phyloP scores from a whole-genome alignment of 2,329 filamentous ascomycete genomes.

The Penicillium sp. region DNA sequence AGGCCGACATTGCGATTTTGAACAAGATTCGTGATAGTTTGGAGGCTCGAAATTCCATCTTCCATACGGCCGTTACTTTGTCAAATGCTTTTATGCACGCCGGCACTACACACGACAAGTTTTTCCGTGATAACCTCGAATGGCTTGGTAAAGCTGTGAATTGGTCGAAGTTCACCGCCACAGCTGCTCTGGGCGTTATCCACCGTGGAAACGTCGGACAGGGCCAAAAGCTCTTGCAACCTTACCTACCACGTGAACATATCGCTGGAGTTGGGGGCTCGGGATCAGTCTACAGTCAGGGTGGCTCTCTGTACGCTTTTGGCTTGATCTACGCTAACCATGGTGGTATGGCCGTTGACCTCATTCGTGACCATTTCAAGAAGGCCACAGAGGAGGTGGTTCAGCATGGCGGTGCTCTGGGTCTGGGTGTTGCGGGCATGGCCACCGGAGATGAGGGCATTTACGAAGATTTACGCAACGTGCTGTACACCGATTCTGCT shows the following conservation, averaged over 20 bases:
- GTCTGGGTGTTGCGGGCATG: slow-evolving; percentile 95
- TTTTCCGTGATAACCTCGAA: slow-evolving; percentile 95
- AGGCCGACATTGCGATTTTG: slow-evolving; percentile 81
- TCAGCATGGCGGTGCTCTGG: slow-evolving; percentile 91
- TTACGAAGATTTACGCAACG: slow-evolving; percentile 82
- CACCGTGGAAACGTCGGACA: slow-evolving; percentile 93
- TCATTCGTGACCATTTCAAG: slow-evolving; percentile 46
- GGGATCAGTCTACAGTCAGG: slow-evolving; percentile 91
- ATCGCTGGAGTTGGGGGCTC: slow-evolving; percentile 59
- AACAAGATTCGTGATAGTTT: slow-evolving; percentile 96
- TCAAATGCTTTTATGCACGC: slow-evolving; percentile 99
- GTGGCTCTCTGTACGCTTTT: slow-evolving; percentile 90
- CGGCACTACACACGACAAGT: slow-evolving; percentile 94
- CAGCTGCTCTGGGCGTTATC: slow-evolving; percentile 90
- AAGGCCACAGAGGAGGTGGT: slow-evolving; percentile 67
- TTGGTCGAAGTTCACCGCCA: slow-evolving; percentile 99
- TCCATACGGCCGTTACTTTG: slow-evolving; percentile 94
- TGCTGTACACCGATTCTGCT: slow-evolving; percentile 88
- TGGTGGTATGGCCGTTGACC: slow-evolving; percentile 68
- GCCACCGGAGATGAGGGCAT: slow-evolving; percentile 85
- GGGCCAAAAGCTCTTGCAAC: slow-evolving; percentile 85
- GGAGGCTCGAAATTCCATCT: slow-evolving; percentile 94
- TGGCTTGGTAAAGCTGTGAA: slow-evolving; percentile 98
- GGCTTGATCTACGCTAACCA: slow-evolving; percentile 97
- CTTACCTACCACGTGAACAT: slow-evolving; percentile 74